Evolutionary conservation across 306 rosid genomes (phyloP), one percentile per base, ranked within the genome.

Genomic region (Rosa rugosa): DNA sequence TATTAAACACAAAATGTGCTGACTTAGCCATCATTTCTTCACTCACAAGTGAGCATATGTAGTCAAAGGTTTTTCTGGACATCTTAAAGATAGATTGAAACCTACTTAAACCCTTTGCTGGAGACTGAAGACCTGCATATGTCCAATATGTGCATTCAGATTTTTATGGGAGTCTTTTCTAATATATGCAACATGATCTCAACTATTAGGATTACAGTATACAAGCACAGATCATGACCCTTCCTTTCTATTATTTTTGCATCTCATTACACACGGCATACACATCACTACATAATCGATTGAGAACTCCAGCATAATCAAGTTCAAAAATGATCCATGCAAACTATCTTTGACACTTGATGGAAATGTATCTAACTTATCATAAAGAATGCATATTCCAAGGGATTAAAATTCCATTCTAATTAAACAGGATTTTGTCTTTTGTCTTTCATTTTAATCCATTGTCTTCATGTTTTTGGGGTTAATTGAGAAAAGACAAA

Each of bases 31-130:
- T 75, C 90, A 89, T 84, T 75, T 94, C 97, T 67, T 92, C 97
- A 81, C 87, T 88, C 71, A 94, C 99, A 70, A 94, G 99, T 42
- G 94, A 86, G 74, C 93, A 94, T 81, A 92, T 86, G 85, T 92
- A 94, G 73, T 91, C 92, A 23, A 94, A 91, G 16, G 94, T 89
- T 84, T 85, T 89, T 66, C 86, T 66, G 36, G 96, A 88, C 42
- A 94, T 80, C 87, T 81, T 91, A 50, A 88, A 91, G 82, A 86
- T 74, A 46, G 90, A 84, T 75, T 86, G 83, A 0, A 93, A 91
- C 88, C 64, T 85, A 78, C 82, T 87, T 45, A 84, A 56, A 20
- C 85, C 80, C 77, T 78, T 87, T 14, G 83, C 72, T 10, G 94
- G 84, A 80, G 85, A 79, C 53, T 49, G 90, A 65, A 62, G 75